Base-by-base conservation (phyloP, 139 green algal genomes). In the Chlamydomonas schloesseri region DNA sequence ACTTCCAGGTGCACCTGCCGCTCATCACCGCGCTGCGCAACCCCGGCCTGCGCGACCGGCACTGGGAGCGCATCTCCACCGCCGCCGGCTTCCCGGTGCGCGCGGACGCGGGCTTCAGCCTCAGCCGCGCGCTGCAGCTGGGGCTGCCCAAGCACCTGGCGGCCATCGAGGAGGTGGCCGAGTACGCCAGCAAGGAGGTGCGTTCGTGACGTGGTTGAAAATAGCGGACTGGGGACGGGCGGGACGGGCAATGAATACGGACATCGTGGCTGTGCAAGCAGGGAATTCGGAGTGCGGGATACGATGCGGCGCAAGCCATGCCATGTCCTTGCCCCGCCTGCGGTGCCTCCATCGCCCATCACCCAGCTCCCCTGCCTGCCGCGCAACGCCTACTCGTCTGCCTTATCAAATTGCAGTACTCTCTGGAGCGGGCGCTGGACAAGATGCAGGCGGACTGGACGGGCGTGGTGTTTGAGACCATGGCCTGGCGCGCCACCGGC, bases 361-460 rank as follows among this genome's bases (percentile, higher is more conserved):
- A 8, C 42, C 42, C 42, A 5, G 6, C 42, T 50, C 42, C 42
- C 42, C 42, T 13, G 6, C 42, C 42, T 8, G 5, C 6, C 8
- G 42, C 42, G 42, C 42, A 5, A 8, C 42, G 42, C 42, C 42
- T 13, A 5, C 42, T 50, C 42, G n/a, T n/a, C n/a, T n/a, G n/a
- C n/a, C n/a, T n/a, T n/a, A n/a, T n/a, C n/a, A n/a, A n/a, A n/a
- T n/a, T 83, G 73, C 92, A 96, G 91, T 96, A 92, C 74, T 91
- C 89, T 13, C 88, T 97, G 70, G 95, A 97, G 92, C 83, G 84
- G 23, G 89, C 90, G 2, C 89, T 97, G 74, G 94, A 97, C 91
- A 97, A 96, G 90, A 97, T 97, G 95, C 94, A 96, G 88, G 75
- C 57, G n/a, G 94, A 97, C 60, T 96, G 93, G 93, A 73, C 73